Evolutionary conservation across 2,329 filamentous ascomycete genomes (phyloP).

Genomic region (Talaromyces marneffei): DNA sequence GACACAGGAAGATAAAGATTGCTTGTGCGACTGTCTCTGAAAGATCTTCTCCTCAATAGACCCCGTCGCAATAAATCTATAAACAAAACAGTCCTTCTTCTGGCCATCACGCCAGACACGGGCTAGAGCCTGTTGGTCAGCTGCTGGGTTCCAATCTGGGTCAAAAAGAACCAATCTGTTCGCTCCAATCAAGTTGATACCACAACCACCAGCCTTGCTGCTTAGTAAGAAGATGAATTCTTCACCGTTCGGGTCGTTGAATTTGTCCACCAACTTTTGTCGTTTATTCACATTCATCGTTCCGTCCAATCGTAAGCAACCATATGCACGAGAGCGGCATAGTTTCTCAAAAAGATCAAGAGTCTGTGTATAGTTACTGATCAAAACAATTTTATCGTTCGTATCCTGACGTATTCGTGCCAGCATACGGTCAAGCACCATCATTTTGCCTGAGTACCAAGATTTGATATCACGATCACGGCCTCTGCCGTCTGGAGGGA

Average conservation of each 20-base stretch:
- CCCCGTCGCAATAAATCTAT: slow-evolving; percentile 96
- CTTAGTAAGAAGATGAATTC: slow-evolving; percentile 96
- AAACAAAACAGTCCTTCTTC: slow-evolving; percentile 99
- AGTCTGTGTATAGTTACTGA: slow-evolving; percentile 97
- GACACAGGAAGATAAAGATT: slow-evolving; percentile 90
- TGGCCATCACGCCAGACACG: slow-evolving; percentile 98
- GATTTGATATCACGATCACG: slow-evolving; percentile 87
- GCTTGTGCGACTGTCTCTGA: slow-evolving; percentile 96
- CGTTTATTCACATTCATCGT: slow-evolving; percentile 98
- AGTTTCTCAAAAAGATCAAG: slow-evolving; percentile 89
- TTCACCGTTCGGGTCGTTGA: slow-evolving; percentile 83
- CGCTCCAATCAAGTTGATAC: slow-evolving; percentile 89
- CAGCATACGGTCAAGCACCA: slow-evolving; percentile 95
- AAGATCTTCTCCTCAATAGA: slow-evolving; percentile 99
- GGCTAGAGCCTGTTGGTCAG: slow-evolving; percentile 92
- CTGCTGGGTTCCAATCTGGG: slow-evolving; percentile 95
- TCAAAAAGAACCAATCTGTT: slow-evolving; percentile 95
- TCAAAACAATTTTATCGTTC: slow-evolving; percentile 98
- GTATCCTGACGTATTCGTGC: slow-evolving; percentile 91
- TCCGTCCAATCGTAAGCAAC: slow-evolving; percentile 82
- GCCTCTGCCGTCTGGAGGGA: slow-evolving; percentile 79
- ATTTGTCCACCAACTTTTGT: slow-evolving; percentile 93
- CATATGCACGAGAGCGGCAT: slow-evolving; percentile 79
- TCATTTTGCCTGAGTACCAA: slow-evolving; percentile 98
- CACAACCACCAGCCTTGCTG: slow-evolving; percentile 93